Evolutionary conservation across 306 rosid species (phyloP).

Genomic region (Arachis hypogaea): DNA sequence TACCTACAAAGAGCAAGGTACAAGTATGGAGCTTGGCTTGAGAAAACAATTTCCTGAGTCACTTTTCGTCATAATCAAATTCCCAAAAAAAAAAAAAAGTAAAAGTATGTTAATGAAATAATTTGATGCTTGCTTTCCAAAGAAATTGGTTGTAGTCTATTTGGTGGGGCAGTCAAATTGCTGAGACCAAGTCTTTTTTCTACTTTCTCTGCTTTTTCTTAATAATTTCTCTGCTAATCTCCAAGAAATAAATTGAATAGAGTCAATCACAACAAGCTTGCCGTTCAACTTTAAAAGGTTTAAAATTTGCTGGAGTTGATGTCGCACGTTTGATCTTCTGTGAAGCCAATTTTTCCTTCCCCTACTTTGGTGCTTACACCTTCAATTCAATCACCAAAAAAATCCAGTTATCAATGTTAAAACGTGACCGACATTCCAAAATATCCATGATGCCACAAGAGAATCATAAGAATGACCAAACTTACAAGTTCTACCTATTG

Average conservation of each 20-base stretch:
- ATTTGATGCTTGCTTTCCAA: conserved; percentile 6
- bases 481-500: background rate
- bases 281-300: background rate
- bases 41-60: background rate
- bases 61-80: background rate
- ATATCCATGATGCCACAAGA: background rate
- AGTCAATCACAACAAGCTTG: background rate
- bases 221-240: background rate
- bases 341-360: conserved; percentile 23
- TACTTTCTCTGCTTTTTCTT: conserved; percentile 10
- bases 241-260: conserved; percentile 1
- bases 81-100: background rate
- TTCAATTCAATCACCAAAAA: conserved; percentile 12
- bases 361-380: conserved; percentile 9
- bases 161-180: background rate
- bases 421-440: conserved; percentile 4
- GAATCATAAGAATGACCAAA: background rate
- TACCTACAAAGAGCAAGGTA: no score
- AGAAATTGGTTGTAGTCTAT: background rate
- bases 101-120: background rate
- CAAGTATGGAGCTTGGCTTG: background rate
- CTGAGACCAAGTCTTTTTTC: background rate
- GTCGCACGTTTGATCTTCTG: conserved; percentile 16
- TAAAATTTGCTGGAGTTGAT: background rate
- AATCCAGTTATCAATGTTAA: background rate